phyloP scores from a whole-genome alignment of 176 grass and related monocot species.

The Tillandsia fasciculata region DNA sequence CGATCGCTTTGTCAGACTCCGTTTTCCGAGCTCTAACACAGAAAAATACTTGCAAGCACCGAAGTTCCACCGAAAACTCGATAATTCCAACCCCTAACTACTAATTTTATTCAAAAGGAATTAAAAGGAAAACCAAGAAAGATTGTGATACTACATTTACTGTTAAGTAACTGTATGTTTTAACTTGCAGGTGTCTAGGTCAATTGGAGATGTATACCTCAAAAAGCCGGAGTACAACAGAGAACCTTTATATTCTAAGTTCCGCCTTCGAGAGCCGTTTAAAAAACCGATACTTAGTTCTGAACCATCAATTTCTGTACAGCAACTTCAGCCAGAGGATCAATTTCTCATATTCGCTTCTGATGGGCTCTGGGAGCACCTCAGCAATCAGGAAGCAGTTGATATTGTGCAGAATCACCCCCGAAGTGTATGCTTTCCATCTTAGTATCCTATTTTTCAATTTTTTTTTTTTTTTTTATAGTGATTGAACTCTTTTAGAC shows the following conservation, averaged over 20 bases:
- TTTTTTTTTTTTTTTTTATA: not conserved
- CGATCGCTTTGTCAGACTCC: too few relatives aligned
- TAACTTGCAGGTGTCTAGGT: slow-evolving; percentile 65
- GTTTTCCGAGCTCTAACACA: too few relatives aligned
- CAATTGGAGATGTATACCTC: slow-evolving; percentile 82
- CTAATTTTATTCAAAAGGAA: too few relatives aligned
- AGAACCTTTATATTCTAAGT: slow-evolving; percentile 68
- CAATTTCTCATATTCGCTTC: slow-evolving; percentile 89
- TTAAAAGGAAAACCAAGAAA: too few relatives aligned
- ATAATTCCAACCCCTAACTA: too few relatives aligned
- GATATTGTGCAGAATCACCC: slow-evolving; percentile 66
- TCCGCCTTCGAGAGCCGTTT: slow-evolving; percentile 73
- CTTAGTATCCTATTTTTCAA: not conserved
- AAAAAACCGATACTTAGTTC: slow-evolving; percentile 69
- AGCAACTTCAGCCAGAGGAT: slow-evolving; percentile 64
- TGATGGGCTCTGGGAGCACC: slow-evolving; percentile 94
- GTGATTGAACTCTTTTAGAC: not conserved
- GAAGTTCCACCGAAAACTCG: too few relatives aligned
- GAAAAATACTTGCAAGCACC: too few relatives aligned
- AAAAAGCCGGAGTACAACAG: slow-evolving; percentile 83
- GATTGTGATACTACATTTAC: not conserved
- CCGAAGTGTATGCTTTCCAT: slow-evolving; percentile 43
- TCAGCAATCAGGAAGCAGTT: slow-evolving; percentile 88
- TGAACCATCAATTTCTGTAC: slow-evolving; percentile 67
- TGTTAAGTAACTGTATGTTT: not conserved